Conservation (phyloP, 1,139 yeast genomes). For the Suhomyces coccinellae region DNA sequence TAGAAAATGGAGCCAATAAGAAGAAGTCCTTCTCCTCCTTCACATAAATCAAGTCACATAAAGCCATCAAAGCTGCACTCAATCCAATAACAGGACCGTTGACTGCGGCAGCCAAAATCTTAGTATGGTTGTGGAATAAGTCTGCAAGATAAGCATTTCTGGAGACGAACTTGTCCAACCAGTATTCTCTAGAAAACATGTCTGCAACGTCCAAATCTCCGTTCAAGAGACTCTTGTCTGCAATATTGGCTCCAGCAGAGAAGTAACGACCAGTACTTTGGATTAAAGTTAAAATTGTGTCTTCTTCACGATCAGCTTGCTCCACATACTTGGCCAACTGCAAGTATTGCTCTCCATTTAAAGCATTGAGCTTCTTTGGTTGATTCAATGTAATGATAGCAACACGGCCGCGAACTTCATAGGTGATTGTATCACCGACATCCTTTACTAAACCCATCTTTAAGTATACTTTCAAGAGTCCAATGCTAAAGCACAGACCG, state of each 20-base stretch:
- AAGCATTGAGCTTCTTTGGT: constrained; percentile 66
- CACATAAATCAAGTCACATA: constrained; percentile 77
- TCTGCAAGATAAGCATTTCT: constrained; percentile 72
- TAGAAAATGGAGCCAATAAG: constrained; percentile 75
- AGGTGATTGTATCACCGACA: constrained; percentile 19
- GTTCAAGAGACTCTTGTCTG: constrained; percentile 27
- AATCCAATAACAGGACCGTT: constrained; percentile 91
- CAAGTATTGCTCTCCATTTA: constrained; percentile 66
- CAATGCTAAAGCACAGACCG: not conserved
- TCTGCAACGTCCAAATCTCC: constrained; percentile 23
- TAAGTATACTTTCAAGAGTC: not conserved
- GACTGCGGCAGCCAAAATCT: constrained; percentile 70
- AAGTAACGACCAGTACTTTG: constrained; percentile 76
- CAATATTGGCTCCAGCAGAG: constrained; percentile 83
- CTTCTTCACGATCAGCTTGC: constrained; percentile 65
- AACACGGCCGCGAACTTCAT: constrained; percentile 55
- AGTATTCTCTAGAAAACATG: constrained; percentile 48
- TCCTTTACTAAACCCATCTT: constrained; percentile 9
- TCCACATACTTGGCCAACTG: constrained; percentile 61
- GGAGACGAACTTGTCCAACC: constrained; percentile 63
- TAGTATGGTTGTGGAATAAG: constrained; percentile 68
- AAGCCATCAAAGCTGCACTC: constrained; percentile 68
- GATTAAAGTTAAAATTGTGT: constrained; percentile 64
- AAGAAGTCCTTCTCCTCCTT: constrained; percentile 57
- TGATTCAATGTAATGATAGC: constrained; percentile 68